A percentile compares a stretch with the other conserved stretches of the same genome.
Conservation (phyloP, 2,329 filamentous ascomycete genomes). For the Alternaria gansuensis region DNA sequence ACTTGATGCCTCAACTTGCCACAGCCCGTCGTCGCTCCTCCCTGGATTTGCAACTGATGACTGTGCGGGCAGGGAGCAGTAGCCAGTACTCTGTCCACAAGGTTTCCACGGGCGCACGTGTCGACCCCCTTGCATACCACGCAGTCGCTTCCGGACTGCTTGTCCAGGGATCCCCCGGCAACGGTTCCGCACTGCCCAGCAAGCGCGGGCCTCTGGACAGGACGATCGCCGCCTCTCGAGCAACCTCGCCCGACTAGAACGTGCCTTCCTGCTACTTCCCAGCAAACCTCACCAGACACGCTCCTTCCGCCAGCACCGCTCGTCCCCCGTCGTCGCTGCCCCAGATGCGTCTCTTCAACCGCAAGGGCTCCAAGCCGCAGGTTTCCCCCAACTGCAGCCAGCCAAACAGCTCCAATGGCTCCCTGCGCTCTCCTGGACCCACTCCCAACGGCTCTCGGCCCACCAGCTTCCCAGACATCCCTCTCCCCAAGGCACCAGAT, state of each 20-base stretch:
- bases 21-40: too few species aligned
- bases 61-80: not conserved
- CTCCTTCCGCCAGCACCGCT: conserved; percentile 18
- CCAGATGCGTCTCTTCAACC: conserved; percentile 63
- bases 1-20: not conserved
- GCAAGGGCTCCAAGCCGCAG: conserved; percentile 57
- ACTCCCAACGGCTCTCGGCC: conserved; percentile 53
- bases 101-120: conserved; percentile 10
- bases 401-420: conserved; percentile 58
- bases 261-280: conserved; percentile 16
- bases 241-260: conserved; percentile 16
- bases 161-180: conserved; percentile 33
- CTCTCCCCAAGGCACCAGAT: conserved; percentile 85
- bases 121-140: conserved; percentile 20
- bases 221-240: conserved; percentile 30
- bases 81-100: not conserved
- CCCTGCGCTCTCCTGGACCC: conserved; percentile 61
- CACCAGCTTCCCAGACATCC: conserved; percentile 72
- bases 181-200: conserved; percentile 34
- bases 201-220: conserved; percentile 22
- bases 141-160: conserved; percentile 27
- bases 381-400: conserved; percentile 49
- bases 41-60: conserved; percentile 3
- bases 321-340: conserved; percentile 27
- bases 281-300: conserved; percentile 12